Percentiles rank a stretch among this genome's conserved stretches.
Evolutionary conservation across 2,329 filamentous ascomycete species (phyloP).

Genomic region (Cladobotryum mycophilum): DNA sequence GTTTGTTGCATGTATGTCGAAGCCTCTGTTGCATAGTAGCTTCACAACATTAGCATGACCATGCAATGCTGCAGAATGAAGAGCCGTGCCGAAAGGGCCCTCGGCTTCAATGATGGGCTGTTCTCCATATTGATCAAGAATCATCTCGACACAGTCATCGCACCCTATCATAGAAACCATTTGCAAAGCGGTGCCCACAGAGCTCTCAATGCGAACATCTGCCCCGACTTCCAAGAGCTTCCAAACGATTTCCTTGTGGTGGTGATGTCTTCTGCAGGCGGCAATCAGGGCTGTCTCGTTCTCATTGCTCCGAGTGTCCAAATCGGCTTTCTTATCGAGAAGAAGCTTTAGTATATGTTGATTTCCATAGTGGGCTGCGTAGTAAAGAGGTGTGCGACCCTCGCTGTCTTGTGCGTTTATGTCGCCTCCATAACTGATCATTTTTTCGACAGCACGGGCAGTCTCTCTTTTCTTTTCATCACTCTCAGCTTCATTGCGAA

Average conservation of each 20-base stretch:
- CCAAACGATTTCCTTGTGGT: neutral
- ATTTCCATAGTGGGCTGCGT: no score
- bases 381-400: no score
- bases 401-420: no score
- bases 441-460: no score
- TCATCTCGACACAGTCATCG: neutral
- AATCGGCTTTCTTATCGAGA: no score
- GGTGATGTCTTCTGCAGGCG: conserved; percentile 1
- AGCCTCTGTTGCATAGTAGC: neutral
- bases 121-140: neutral
- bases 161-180: neutral
- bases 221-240: neutral
- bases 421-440: no score
- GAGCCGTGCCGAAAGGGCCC: conserved; percentile 1
- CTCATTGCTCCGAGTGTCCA: neutral
- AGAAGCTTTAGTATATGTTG: no score
- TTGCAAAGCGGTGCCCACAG: conserved; percentile 2
- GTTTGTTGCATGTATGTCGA: neutral
- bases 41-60: neutral
- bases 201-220: neutral
- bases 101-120: neutral
- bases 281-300: neutral
- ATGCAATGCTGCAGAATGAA: conserved; percentile 1
- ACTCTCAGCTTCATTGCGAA: no score
- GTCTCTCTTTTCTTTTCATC: no score